Evolutionary conservation across 1,139 yeast species (phyloP).

Genomic region (Yarrowia galli): DNA sequence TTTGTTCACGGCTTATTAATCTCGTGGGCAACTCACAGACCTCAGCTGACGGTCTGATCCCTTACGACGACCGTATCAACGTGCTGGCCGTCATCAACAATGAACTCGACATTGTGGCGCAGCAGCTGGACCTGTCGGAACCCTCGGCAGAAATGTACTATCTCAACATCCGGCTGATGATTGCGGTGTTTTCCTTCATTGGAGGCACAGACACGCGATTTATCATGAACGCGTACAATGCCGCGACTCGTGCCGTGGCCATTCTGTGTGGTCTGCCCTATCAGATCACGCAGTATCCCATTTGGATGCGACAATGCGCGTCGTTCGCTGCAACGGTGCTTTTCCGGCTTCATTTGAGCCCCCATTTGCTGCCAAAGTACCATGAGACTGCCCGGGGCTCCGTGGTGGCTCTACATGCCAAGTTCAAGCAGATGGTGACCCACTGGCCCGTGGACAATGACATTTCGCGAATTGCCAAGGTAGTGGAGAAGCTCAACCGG

Average conservation of each 20-base stretch:
- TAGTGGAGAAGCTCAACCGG: slow-evolving; percentile 87
- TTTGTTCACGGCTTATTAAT: slow-evolving; percentile 82
- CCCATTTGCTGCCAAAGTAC: slow-evolving; percentile 75
- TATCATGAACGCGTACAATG: slow-evolving; percentile 79
- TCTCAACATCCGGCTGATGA: slow-evolving; percentile 77
- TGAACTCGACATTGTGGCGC: slow-evolving; percentile 74
- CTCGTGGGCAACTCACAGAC: slow-evolving; percentile 91
- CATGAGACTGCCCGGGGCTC: slow-evolving; percentile 91
- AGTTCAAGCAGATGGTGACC: slow-evolving; percentile 83
- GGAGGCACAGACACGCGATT: slow-evolving; percentile 86
- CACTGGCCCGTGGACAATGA: slow-evolving; percentile 96
- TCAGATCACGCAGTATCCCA: slow-evolving; percentile 79
- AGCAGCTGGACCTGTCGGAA: slow-evolving; percentile 68
- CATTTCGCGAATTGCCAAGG: slow-evolving; percentile 89
- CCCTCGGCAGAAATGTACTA: slow-evolving; percentile 79
- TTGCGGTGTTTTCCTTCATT: slow-evolving; percentile 87
- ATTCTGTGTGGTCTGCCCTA: slow-evolving; percentile 76
- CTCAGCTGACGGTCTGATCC: slow-evolving; percentile 88
- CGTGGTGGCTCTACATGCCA: slow-evolving; percentile 88
- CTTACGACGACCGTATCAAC: slow-evolving; percentile 82
- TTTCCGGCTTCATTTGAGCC: slow-evolving; percentile 82
- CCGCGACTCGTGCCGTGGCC: slow-evolving; percentile 84
- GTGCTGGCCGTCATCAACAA: slow-evolving; percentile 76
- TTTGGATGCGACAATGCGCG: slow-evolving; percentile 83
- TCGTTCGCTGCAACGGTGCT: slow-evolving; percentile 80